These are phyloP conservation scores for Vigna hirtella DNA, from an alignment of 306 rosid genomes.

Conservation along the genomic window DNA sequence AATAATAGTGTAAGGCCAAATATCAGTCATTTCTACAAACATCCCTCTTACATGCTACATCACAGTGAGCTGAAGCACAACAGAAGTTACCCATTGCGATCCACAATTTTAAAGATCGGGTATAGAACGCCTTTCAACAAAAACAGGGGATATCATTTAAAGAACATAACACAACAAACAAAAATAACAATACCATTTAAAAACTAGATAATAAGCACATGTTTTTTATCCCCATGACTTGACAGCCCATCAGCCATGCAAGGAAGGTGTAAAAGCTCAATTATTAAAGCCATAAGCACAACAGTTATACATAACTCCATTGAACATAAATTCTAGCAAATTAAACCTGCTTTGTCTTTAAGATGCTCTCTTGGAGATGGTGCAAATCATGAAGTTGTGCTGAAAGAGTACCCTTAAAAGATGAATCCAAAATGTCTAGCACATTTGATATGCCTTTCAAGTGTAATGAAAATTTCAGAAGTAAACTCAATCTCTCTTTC, in stretches of 20 bases:
- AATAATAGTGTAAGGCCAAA: slow-evolving; percentile 31
- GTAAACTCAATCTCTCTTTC: slow-evolving; percentile 63
- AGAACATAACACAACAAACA: slow-evolving; percentile 7
- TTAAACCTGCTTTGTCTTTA: slow-evolving; percentile 89
- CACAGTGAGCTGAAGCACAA: neutral
- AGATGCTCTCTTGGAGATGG: slow-evolving; percentile 82
- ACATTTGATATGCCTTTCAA: slow-evolving; percentile 87
- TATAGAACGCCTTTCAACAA: neutral
- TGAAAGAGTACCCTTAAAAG: slow-evolving; percentile 84
- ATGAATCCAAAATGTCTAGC: slow-evolving; percentile 86
- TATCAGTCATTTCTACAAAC: slow-evolving; percentile 10
- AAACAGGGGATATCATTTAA: slow-evolving; percentile 5
- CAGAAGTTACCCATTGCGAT: slow-evolving; percentile 10
- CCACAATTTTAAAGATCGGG: slow-evolving; percentile 17
- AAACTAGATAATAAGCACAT: neutral
- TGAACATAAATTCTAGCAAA: slow-evolving; percentile 39
- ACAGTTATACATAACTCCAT: slow-evolving; percentile 21
- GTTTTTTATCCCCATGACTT: slow-evolving; percentile 29
- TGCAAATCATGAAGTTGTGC: slow-evolving; percentile 85
- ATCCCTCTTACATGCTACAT: slow-evolving; percentile 1
- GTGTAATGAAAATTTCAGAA: slow-evolving; percentile 71
- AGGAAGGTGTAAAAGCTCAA: slow-evolving; percentile 29
- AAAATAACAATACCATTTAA: slow-evolving; percentile 21
- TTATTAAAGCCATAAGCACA: slow-evolving; percentile 18
- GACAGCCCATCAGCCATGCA: slow-evolving; percentile 2